Evolutionary conservation across 176 grass and related monocot species (phyloP), one percentile per base, ranked within the genome.

Genomic region (Alloteropsis semialata): DNA sequence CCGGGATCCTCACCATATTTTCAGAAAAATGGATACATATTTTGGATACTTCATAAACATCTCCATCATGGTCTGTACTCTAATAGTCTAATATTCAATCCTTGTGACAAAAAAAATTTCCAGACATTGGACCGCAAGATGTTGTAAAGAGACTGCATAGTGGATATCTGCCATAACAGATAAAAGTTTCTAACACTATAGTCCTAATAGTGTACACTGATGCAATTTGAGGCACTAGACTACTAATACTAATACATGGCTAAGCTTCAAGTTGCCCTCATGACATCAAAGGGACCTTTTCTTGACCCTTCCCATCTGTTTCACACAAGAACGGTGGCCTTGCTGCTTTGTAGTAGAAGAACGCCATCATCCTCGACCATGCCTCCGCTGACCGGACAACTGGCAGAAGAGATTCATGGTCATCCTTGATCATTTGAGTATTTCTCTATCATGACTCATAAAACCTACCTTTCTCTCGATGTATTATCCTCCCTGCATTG

Each of bases 341-440:
- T 10, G 30, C 54, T 33, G 96, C 96, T 57, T 98, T 98, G 38
- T 95, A 95, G 83, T 95, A 98, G 87, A 98, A 95, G 82, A 93
- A 98, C 1, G 89, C 92, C 89, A 98, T 98, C 77, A 95, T 88
- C 87, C 92, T 87, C 0, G 89, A 87, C 96, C 89, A 88, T 24
- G 91, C 92, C 69, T 93, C 90, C 5, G 87, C 96, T 0, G 84
- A 91, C 30, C 96, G 82, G 53, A 90, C 91, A 54, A 88, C 96
- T 95, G 28, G 68, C 5, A 80, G 0, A 68, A 57, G 22, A 48
- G 21, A 57, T 74, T 19, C 19, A 24, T 27, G 15, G 66, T 82
- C 25, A 82, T 33, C 13, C 24, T 18, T 4, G 14, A 44, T 8
- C 8, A 5, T 15, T 69, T 55, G 53, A 37, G 1, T 19, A 42